Evolutionary conservation across 2,329 filamentous ascomycete genomes (phyloP).

Genomic region (Didymella pinodella): DNA sequence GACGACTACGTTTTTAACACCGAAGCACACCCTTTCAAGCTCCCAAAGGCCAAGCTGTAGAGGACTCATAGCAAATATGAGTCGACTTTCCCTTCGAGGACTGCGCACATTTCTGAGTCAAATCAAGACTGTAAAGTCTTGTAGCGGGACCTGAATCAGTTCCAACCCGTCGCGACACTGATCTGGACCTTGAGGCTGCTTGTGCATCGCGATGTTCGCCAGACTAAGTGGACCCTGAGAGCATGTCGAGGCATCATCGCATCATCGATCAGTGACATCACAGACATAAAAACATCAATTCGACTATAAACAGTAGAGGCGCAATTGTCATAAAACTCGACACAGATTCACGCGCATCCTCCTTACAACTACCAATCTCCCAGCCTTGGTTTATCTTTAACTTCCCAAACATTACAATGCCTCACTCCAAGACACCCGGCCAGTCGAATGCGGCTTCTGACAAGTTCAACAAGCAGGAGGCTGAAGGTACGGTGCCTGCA

Average conservation of each 20-base stretch:
- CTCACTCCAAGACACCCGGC: constrained; percentile 32
- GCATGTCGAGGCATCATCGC: constrained; percentile 9
- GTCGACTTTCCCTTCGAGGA: background rate
- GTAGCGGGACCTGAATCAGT: background rate
- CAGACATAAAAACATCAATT: background rate
- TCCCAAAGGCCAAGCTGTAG: constrained; percentile 29
- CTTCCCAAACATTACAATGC: constrained; percentile 13
- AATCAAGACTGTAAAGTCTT: background rate
- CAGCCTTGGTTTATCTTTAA: background rate
- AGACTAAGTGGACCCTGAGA: constrained; percentile 15
- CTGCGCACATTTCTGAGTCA: background rate
- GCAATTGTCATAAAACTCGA: background rate
- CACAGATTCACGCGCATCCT: background rate
- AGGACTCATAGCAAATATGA: background rate
- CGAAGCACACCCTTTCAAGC: constrained; percentile 57
- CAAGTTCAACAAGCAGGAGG: constrained; percentile 29
- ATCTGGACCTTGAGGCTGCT: constrained; percentile 1
- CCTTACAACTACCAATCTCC: background rate
- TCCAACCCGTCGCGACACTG: background rate
- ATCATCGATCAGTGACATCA: constrained; percentile 16
- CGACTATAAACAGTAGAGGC: constrained; percentile 12
- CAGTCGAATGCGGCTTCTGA: constrained; percentile 30
- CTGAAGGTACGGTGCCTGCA: constrained; percentile 23
- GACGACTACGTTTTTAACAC: constrained; percentile 59
- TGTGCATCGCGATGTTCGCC: constrained; percentile 6